Evolutionary conservation across 257 asterid genomes (phyloP), one percentile per base, ranked within the genome.

Genomic region (Cruciata laevipes): DNA sequence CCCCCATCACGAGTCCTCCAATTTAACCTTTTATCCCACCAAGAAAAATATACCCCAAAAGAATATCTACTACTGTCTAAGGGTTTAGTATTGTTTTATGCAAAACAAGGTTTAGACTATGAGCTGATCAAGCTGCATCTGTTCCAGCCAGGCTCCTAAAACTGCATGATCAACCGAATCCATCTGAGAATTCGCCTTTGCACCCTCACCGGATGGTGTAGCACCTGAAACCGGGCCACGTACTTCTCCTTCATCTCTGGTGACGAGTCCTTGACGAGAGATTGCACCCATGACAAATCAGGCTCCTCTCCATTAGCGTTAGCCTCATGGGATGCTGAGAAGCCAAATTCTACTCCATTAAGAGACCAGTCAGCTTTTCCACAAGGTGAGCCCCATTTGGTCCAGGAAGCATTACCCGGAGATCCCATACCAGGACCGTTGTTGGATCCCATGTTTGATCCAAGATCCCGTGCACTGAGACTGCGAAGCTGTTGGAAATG

Each of bases 81-180:
- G 32, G 65, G 74, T 78, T 77, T 67, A 67, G 74, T 56, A 53
- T 82, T 78, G 75, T 72, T 85, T n/a, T 60, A 79, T 44, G 76
- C 74, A 80, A 79, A 79, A 80, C 56, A 68, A 84, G 83, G 83
- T 81, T 77, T 69, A 18, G 81, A 82, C 95, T 51, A 83, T 85
- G 63, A 84, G 92, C 88, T 83, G 93, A 89, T 88, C 96, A 53
- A 87, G 86, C 79, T 86, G 96, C 96, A 90, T 86, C 89, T 85
- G 90, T 91, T 90, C 95, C 63, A 93, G 96, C 96, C 96, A 86
- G 68, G 90, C 88, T 69, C 97, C 92, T 83, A 88, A 77, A 77
- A 83, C 96, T 61, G 95, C 85, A 69, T 82, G 81, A 81, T 93
- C 98, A 80, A 74, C 66, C 0, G 87, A 73, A 76, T 86, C 91